Evolutionary conservation across 768 basidiomycete species (phyloP).

Genomic region (Antrodiella citrinella): DNA sequence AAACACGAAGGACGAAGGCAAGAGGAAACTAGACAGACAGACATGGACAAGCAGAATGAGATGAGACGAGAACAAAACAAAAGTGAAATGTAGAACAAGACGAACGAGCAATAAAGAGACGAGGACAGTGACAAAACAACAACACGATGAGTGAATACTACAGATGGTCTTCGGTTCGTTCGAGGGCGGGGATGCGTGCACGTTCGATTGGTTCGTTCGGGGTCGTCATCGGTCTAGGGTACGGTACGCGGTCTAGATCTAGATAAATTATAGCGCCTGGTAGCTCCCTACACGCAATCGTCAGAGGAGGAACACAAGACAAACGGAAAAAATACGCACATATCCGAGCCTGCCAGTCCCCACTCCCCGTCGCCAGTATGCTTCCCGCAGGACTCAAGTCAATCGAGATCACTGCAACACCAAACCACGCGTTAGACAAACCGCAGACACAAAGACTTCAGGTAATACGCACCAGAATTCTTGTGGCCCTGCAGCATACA

Average conservation of each 20-base stretch:
- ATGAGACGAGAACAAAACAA: too few relatives aligned
- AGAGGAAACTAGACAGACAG: too few relatives aligned
- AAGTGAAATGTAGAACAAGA: too few relatives aligned
- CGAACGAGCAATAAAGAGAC: too few relatives aligned
- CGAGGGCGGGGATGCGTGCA: too few relatives aligned
- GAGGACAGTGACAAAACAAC: too few relatives aligned
- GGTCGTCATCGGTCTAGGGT: background rate
- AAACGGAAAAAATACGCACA: slow-evolving; percentile 30
- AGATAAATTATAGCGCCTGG: background rate
- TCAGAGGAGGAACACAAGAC: background rate
- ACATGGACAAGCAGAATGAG: too few relatives aligned
- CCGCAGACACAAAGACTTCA: background rate
- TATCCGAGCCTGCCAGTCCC: slow-evolving; percentile 66
- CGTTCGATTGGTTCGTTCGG: too few relatives aligned
- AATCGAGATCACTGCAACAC: slow-evolving; percentile 54
- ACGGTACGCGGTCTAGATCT: background rate
- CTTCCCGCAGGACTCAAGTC: slow-evolving; percentile 57
- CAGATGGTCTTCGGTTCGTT: too few relatives aligned
- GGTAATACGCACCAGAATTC: slow-evolving; percentile 46
- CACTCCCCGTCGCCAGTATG: slow-evolving; percentile 60
- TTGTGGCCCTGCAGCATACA: slow-evolving; percentile 85
- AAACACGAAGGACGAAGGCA: too few relatives aligned
- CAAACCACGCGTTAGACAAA: too few relatives aligned
- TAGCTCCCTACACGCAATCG: background rate
- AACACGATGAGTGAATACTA: too few relatives aligned